Evolutionary conservation across 345 rosid genomes (phyloP).

Genomic region (Populus euphratica): DNA sequence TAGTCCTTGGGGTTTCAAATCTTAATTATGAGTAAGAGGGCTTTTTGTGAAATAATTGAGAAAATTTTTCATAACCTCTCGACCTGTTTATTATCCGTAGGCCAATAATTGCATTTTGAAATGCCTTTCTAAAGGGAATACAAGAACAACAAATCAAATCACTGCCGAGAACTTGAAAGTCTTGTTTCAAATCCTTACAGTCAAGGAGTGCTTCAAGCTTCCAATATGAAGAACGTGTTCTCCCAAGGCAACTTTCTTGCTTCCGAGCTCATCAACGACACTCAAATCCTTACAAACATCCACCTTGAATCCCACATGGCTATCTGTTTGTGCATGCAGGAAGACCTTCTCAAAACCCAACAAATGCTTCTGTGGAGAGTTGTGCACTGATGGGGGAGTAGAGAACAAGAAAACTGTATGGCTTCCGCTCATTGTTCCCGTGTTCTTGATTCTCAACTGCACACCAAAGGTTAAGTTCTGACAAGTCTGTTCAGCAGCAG

Average conservation of each 20-base stretch:
- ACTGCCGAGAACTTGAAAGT: constrained; percentile 9
- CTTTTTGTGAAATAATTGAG: constrained; percentile 8
- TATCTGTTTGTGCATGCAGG: constrained; percentile 29
- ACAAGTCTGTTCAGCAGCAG: constrained; percentile 43
- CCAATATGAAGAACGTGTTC: constrained; percentile 73
- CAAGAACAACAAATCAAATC: not conserved
- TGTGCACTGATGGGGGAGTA: constrained; percentile 62
- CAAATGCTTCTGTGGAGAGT: constrained; percentile 64
- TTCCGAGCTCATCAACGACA: constrained; percentile 65
- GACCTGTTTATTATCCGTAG: constrained; percentile 9
- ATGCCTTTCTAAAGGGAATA: not conserved
- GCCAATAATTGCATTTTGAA: constrained; percentile 1
- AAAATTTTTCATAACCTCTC: constrained; percentile 8
- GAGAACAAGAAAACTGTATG: constrained; percentile 75
- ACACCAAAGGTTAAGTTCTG: constrained; percentile 43
- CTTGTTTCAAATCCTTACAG: constrained; percentile 44
- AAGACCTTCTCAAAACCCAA: constrained; percentile 66
- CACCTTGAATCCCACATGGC: constrained; percentile 50
- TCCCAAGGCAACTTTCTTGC: constrained; percentile 57
- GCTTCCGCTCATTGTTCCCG: constrained; percentile 46
- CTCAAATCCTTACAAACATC: constrained; percentile 78
- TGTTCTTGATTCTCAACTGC: constrained; percentile 49
- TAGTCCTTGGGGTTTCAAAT: not conserved
- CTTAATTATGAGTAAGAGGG: not conserved
- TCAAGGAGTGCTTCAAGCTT: constrained; percentile 53